phyloP scores from a whole-genome alignment of 306 rosid species.

The Hylodesmum podocarpum region DNA sequence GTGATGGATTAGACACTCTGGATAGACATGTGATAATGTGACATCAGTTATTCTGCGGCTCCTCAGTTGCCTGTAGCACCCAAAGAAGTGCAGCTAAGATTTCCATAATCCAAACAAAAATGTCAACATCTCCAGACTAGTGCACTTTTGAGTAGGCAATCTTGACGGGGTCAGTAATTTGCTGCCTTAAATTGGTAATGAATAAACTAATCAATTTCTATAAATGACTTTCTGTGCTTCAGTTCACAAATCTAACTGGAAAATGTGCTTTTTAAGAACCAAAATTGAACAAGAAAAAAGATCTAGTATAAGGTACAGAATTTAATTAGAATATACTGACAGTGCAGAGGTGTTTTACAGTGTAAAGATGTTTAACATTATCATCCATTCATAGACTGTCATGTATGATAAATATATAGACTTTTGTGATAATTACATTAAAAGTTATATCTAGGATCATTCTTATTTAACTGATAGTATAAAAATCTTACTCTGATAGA shows the following conservation, averaged over 20 bases:
- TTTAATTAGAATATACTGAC: too few species aligned
- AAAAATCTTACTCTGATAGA: too few species aligned
- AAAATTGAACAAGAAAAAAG: background rate
- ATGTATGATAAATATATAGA: too few species aligned
- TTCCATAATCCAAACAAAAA: slow-evolving; percentile 35
- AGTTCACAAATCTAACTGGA: background rate
- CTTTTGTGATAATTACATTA: too few species aligned
- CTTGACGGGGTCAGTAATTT: slow-evolving; percentile 43
- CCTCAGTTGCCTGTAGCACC: slow-evolving; percentile 28
- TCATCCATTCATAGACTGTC: too few species aligned
- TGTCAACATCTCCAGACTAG: slow-evolving; percentile 28
- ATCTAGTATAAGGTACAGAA: background rate
- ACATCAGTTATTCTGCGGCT: slow-evolving; percentile 26
- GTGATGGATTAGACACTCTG: slow-evolving; percentile 23
- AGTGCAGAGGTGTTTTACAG: too few species aligned
- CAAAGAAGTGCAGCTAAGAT: slow-evolving; percentile 31
- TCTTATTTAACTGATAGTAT: too few species aligned
- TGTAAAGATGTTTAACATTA: too few species aligned
- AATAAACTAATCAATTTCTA: slow-evolving; percentile 26
- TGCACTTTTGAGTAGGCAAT: slow-evolving; percentile 32
- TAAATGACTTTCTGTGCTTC: background rate
- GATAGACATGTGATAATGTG: slow-evolving; percentile 19
- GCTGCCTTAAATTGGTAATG: slow-evolving; percentile 36
- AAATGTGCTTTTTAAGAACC: slow-evolving; percentile 1
- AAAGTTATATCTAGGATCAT: too few species aligned